Evolutionary conservation across 2,329 filamentous ascomycete genomes (phyloP).

Genomic region (Grosmannia serpens): DNA sequence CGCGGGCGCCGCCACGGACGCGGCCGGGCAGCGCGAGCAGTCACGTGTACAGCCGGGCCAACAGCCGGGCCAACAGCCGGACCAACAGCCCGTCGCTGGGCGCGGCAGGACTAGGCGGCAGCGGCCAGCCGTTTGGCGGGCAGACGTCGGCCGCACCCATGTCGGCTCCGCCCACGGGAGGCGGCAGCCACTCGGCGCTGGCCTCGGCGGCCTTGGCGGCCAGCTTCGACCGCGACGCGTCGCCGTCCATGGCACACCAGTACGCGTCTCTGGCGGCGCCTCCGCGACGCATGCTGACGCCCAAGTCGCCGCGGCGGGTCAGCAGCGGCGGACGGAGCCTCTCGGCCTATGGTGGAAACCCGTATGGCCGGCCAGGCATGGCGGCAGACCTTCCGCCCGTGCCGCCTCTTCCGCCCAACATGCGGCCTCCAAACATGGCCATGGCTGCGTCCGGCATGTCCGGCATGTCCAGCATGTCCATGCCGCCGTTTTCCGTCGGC

Average conservation of each 20-base stretch:
- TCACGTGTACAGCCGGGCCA: conserved; percentile 13
- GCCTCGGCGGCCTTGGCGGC: neutral
- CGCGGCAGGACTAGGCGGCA: neutral
- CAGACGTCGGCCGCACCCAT: neutral
- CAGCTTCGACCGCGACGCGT: neutral
- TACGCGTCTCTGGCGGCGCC: conserved; percentile 16
- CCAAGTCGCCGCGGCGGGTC: conserved; percentile 44
- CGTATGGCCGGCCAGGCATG: neutral
- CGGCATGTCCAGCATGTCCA: neutral
- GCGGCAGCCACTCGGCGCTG: neutral
- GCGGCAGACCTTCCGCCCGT: conserved; percentile 5
- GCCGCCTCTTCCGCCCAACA: conserved; percentile 3
- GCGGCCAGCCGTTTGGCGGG: neutral
- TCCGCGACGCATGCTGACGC: conserved; percentile 37
- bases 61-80: neutral
- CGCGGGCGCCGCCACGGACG: conserved; percentile 10
- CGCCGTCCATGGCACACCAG: neutral
- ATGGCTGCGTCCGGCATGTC: neutral
- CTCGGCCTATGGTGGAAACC: neutral
- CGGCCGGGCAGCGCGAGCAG: conserved; percentile 7
- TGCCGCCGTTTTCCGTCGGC: neutral
- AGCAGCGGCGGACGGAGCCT: conserved; percentile 33
- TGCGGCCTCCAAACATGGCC: neutral
- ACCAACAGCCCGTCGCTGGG: neutral
- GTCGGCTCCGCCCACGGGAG: neutral